These are phyloP conservation scores for Clonostachys sp. DNA, from an alignment of 2,329 filamentous ascomycete species.

Conservation along the genomic window DNA sequence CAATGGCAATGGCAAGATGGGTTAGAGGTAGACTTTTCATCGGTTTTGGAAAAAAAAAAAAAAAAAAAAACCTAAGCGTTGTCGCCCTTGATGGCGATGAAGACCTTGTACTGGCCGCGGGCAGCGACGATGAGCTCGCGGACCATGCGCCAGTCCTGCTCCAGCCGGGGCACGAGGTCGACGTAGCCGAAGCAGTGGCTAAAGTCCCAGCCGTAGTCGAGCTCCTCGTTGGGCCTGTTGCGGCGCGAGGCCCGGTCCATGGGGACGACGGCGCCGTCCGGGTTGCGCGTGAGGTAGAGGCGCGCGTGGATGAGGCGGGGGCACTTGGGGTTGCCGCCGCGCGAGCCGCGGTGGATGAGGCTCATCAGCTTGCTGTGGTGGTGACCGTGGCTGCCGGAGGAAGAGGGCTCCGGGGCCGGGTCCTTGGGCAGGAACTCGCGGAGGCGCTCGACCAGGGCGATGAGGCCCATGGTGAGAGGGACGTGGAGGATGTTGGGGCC, in stretches of 20 bases:
- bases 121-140: constrained; percentile 17
- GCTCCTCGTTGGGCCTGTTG: no score
- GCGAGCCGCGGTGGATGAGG: constrained; percentile 1
- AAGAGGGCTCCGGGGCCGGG: background rate
- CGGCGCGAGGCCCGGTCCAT: background rate
- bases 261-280: constrained; percentile 3
- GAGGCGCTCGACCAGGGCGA: constrained; percentile 14
- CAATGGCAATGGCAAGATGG: no score
- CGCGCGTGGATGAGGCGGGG: constrained; percentile 12
- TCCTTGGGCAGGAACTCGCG: constrained; percentile 4
- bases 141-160: constrained; percentile 16
- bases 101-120: constrained; percentile 14
- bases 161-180: constrained; percentile 13
- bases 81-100: constrained; percentile 9
- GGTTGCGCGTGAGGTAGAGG: constrained; percentile 13
- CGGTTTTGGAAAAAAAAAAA: no score
- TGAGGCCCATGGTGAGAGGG: constrained; percentile 10
- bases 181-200: constrained; percentile 15
- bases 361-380: background rate
- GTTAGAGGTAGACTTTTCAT: no score
- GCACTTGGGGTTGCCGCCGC: background rate
- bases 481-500: constrained; percentile 8
- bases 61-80: no score
- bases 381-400: background rate
- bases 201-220: constrained; percentile 15